A percentile compares a stretch with the other conserved stretches of the same genome.
Conservation (phyloP, 2,329 filamentous ascomycete species). For the Aspergillus arachidicola region DNA sequence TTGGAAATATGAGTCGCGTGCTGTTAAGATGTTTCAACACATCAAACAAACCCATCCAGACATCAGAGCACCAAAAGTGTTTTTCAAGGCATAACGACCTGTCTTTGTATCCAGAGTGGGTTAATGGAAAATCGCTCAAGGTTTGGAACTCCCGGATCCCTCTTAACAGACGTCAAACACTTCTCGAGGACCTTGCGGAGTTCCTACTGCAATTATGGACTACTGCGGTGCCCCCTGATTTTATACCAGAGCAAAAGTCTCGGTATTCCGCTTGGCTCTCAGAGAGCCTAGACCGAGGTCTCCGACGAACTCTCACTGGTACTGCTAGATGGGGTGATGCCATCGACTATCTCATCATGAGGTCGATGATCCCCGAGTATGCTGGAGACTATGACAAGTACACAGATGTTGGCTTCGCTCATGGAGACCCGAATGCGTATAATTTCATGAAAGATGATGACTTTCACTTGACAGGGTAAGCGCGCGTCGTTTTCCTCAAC, state of each 20-base stretch:
- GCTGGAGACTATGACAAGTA: slow-evolving; percentile 16
- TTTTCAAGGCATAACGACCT: background rate
- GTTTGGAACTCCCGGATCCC: background rate
- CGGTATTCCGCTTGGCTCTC: slow-evolving; percentile 18
- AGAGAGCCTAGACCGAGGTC: slow-evolving; percentile 16
- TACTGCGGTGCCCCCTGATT: background rate
- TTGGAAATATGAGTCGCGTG: background rate
- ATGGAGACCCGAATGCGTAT: slow-evolving; percentile 18
- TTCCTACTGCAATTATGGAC: slow-evolving; percentile 17
- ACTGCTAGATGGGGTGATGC: slow-evolving; percentile 19
- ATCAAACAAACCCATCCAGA: background rate
- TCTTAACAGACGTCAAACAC: background rate
- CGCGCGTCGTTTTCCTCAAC: no score
- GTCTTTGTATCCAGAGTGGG: background rate
- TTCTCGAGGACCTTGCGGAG: slow-evolving; percentile 7
- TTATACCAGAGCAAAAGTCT: background rate
- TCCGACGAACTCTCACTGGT: slow-evolving; percentile 17
- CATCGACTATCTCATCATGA: slow-evolving; percentile 23
- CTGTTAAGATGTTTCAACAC: background rate
- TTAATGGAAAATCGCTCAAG: background rate
- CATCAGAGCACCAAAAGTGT: background rate
- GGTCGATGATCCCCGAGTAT: slow-evolving; percentile 21
- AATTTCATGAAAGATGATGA: slow-evolving; percentile 20
- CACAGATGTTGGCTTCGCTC: slow-evolving; percentile 17
- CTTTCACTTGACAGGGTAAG: slow-evolving; percentile 20